Evolutionary conservation across 139 green algal species (phyloP).

Genomic region (Tetradesmus obliquus): DNA sequence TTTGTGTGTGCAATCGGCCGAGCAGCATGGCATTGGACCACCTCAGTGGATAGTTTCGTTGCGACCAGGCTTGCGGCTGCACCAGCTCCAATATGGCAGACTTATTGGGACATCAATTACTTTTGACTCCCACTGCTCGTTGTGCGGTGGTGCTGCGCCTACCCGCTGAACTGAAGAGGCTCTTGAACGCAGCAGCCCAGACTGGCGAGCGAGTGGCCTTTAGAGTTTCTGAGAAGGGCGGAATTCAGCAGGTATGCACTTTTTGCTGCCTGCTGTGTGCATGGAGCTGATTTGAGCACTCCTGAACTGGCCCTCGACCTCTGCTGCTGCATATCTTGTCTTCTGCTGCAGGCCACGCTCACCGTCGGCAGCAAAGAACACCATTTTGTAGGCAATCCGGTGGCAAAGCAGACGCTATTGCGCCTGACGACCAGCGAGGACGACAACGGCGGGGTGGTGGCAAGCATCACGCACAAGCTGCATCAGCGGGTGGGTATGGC

Average conservation of each 20-base stretch:
- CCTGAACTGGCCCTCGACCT: not conserved
- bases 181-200: not conserved
- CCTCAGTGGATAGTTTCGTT: not conserved
- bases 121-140: not conserved
- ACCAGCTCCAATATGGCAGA: not conserved
- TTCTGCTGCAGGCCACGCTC: conserved; percentile 30
- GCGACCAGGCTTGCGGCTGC: not conserved
- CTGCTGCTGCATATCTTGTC: not conserved
- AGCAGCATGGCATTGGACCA: not conserved
- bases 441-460: conserved; percentile 20
- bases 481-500: conserved; percentile 22
- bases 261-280: not conserved
- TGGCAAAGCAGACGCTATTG: not conserved
- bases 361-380: conserved; percentile 17
- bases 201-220: conserved; percentile 23
- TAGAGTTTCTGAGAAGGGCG: not conserved
- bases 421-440: conserved; percentile 23
- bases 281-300: not conserved
- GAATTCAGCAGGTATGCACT: not conserved
- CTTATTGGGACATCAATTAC: not conserved
- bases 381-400: not conserved
- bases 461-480: conserved; percentile 26
- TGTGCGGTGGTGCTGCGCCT: conserved; percentile 10
- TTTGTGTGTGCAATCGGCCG: not conserved
- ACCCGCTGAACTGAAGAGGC: not conserved